These are phyloP conservation scores for Apiosordaria backusii DNA, from an alignment of 495 filamentous ascomycete species.

Conservation along the genomic window DNA sequence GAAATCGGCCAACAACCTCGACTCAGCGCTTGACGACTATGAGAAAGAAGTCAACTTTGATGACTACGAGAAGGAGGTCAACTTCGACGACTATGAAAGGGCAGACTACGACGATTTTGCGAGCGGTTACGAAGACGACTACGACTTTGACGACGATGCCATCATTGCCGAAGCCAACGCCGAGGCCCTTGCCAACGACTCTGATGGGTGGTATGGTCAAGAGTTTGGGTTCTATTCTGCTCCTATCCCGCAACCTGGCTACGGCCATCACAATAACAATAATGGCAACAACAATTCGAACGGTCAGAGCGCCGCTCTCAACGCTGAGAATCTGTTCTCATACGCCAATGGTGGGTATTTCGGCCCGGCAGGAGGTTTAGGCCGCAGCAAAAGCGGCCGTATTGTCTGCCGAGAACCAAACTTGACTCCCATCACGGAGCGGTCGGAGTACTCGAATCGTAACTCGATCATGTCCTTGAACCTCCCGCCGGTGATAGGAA, in stretches of 20 bases:
- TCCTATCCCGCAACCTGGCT: slow-evolving; percentile 39
- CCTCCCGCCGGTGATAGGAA: slow-evolving; percentile 49
- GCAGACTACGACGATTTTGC: slow-evolving; percentile 47
- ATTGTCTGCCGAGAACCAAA: slow-evolving; percentile 79
- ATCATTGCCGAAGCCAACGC: slow-evolving; percentile 96
- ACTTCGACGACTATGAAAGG: slow-evolving; percentile 35
- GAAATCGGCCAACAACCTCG: slow-evolving; percentile 25
- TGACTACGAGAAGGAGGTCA: slow-evolving; percentile 43
- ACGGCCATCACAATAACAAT: slow-evolving; percentile 21
- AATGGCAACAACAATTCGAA: slow-evolving; percentile 6
- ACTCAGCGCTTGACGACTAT: slow-evolving; percentile 35
- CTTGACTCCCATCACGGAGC: slow-evolving; percentile 92
- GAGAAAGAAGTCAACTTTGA: slow-evolving; percentile 41
- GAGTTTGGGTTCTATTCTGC: slow-evolving; percentile 97
- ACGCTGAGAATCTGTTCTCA: slow-evolving; percentile 44
- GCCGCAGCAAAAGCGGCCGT: slow-evolving; percentile 63
- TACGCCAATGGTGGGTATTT: slow-evolving; percentile 89
- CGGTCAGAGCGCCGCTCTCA: slow-evolving; percentile 29
- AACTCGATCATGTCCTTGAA: slow-evolving; percentile 79
- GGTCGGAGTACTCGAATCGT: slow-evolving; percentile 91
- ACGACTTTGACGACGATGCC: slow-evolving; percentile 70
- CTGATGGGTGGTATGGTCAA: slow-evolving; percentile 89
- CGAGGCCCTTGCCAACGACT: slow-evolving; percentile 85
- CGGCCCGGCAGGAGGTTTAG: slow-evolving; percentile 60
- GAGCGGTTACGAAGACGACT: slow-evolving; percentile 34